A percentile compares a stretch with the other conserved stretches of the same genome.
Evolutionary conservation across 2,329 filamentous ascomycete genomes (phyloP).

Genomic region (Corynespora cassiicola): DNA sequence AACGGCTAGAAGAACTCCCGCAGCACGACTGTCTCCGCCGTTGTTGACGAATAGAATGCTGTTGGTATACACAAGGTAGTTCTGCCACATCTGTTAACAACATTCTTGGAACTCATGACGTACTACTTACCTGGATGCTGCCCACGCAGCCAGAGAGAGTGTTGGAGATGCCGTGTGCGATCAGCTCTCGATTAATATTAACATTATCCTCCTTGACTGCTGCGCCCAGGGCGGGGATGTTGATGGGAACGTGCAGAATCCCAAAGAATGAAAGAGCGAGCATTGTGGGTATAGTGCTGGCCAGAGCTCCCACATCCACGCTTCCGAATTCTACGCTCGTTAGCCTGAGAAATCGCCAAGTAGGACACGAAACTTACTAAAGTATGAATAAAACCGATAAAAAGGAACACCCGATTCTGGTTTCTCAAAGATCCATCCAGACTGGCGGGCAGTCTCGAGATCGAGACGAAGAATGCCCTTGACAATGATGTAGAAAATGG

Average conservation of each 20-base stretch:
- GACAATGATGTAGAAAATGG: conserved; percentile 80
- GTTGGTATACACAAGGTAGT: conserved; percentile 97
- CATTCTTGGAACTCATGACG: neutral
- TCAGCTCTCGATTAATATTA: conserved; percentile 87
- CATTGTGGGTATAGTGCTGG: conserved; percentile 91
- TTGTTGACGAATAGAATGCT: conserved; percentile 96
- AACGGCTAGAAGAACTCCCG: conserved; percentile 81
- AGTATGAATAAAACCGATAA: conserved; percentile 97
- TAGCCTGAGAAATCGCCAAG: conserved; percentile 8
- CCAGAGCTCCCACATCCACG: conserved; percentile 82
- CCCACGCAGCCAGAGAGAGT: conserved; percentile 84
- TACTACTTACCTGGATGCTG: conserved; percentile 70
- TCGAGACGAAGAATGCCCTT: conserved; percentile 71
- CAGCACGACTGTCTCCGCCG: conserved; percentile 84
- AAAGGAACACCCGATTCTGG: conserved; percentile 87
- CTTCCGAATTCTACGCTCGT: conserved; percentile 71
- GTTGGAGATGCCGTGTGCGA: conserved; percentile 92
- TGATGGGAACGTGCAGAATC: conserved; percentile 95
- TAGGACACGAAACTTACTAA: conserved; percentile 72
- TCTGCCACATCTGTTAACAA: conserved; percentile 58
- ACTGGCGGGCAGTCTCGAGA: conserved; percentile 69
- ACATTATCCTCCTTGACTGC: conserved; percentile 92
- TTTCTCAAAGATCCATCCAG: conserved; percentile 91
- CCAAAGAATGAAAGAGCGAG: conserved; percentile 97
- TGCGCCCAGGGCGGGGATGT: conserved; percentile 90